phyloP scores from a whole-genome alignment of 768 basidiomycete genomes.

The Agrocybe chaxingu region DNA sequence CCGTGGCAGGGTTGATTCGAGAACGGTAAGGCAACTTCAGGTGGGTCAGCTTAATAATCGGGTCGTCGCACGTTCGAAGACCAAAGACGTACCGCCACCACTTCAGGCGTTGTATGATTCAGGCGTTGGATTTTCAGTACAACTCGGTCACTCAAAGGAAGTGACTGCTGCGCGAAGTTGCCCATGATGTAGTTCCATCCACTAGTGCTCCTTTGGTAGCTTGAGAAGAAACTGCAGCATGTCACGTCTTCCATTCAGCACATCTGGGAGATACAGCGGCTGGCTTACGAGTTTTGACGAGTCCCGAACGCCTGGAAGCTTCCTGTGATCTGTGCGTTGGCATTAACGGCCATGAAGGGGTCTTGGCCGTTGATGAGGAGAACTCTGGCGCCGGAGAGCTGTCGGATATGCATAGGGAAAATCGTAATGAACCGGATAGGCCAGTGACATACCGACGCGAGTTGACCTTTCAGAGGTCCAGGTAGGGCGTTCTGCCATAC shows the following conservation, averaged over 20 bases:
- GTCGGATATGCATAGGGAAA: background rate
- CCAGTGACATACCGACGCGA: slow-evolving; percentile 35
- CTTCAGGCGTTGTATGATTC: slow-evolving; percentile 35
- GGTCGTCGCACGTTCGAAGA: background rate
- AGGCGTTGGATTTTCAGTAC: slow-evolving; percentile 41
- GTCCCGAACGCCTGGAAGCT: slow-evolving; percentile 50
- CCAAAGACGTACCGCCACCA: slow-evolving; percentile 35
- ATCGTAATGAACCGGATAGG: background rate
- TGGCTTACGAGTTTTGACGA: slow-evolving; percentile 42
- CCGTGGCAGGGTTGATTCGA: slow-evolving; percentile 39
- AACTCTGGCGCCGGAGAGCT: slow-evolving; percentile 52
- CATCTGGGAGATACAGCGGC: background rate
- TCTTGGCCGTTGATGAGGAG: slow-evolving; percentile 49
- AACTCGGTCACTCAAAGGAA: slow-evolving; percentile 49
- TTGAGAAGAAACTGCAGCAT: slow-evolving; percentile 40
- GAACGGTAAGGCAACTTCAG: slow-evolving; percentile 56
- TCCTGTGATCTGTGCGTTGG: slow-evolving; percentile 51
- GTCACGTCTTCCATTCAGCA: background rate
- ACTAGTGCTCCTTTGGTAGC: slow-evolving; percentile 31
- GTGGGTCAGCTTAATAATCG: background rate
- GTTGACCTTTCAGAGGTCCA: slow-evolving; percentile 42
- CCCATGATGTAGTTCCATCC: slow-evolving; percentile 45
- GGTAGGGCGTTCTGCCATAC: slow-evolving; percentile 57
- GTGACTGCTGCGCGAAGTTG: slow-evolving; percentile 53
- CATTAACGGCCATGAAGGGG: slow-evolving; percentile 50